Base-by-base conservation (phyloP, 2,329 filamentous ascomycete genomes). In the Fusarium sp. region DNA sequence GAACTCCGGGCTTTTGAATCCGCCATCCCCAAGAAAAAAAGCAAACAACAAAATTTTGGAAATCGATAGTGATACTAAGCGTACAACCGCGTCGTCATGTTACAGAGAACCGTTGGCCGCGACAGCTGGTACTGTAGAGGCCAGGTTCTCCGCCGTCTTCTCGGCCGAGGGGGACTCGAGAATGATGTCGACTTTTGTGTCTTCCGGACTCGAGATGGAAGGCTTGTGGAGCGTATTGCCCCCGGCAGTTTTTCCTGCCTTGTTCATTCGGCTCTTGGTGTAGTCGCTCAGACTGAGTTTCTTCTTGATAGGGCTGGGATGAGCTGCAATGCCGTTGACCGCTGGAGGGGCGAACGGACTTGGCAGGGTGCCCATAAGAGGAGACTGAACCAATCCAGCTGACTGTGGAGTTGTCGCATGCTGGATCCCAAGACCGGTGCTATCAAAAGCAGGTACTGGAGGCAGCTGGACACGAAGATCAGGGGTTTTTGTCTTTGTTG, bases 221-320 rank as follows among this genome's bases (percentile, higher is more conserved):
- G 83, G 76, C 66, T 83, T 85, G 22, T 81, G 70, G 18, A 81
- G 56, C 18, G 78, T 71, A 38, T 74, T 72, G 3, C 78, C 79
- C 5, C 77, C 77, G 4, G 77, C 66, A 11, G 79, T 74, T 63
- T 85, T 76, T 79, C 75, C 86, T 4, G 86, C 86, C 78, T 90
- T 91, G 77, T 87, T 88, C 82, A 87, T 85, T 60, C 88, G 85
- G 72, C 88, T 89, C 79, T 89, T 91, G 10, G 86, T 89, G 77
- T 93, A 93, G 77, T 92, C 91, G 76, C 90, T 92, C 2, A 92
- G 80, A 71, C 89, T 92, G 40, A 93, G 82, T 80, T 92, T 92
- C 85, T 93, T 92, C 82, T 91, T 92, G 35, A 90, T 84, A 3
- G 91, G 91, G 71, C 89, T 92, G 4, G 89, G 89, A 25, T 86